Evolutionary conservation across 2,329 filamentous ascomycete genomes (phyloP).

Genomic region (Colletotrichum tofieldiae): DNA sequence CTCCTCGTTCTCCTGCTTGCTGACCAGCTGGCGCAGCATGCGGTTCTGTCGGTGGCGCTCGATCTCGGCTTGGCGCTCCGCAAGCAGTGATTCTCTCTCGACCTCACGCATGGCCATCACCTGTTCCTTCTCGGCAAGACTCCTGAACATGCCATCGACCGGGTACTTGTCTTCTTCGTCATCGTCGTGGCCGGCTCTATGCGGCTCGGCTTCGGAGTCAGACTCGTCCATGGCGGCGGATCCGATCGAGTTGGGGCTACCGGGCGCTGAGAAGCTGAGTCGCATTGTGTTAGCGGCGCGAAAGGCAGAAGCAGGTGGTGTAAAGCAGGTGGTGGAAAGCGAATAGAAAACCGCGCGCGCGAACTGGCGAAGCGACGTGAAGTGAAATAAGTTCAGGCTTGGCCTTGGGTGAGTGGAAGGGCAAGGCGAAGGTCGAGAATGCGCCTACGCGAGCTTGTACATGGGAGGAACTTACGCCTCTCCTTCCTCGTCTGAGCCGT

Average conservation of each 20-base stretch:
- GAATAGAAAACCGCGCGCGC: background rate
- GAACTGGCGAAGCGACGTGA: background rate
- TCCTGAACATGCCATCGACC: constrained; percentile 88
- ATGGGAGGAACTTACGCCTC: constrained; percentile 79
- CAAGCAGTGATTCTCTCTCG: constrained; percentile 90
- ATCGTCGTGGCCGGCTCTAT: constrained; percentile 59
- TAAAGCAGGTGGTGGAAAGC: background rate
- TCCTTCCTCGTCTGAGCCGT: constrained; percentile 83
- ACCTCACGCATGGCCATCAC: constrained; percentile 93
- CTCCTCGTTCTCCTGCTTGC: constrained; percentile 75
- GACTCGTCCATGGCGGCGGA: constrained; percentile 94
- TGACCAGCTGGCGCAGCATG: constrained; percentile 84
- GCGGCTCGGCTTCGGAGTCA: constrained; percentile 73
- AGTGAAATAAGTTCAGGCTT: background rate
- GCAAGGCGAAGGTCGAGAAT: background rate
- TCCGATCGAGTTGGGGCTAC: constrained; percentile 81
- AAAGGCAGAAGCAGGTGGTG: background rate
- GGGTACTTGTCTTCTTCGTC: constrained; percentile 81
- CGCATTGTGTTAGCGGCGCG: constrained; percentile 18
- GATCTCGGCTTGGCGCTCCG: constrained; percentile 87
- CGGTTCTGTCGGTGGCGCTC: constrained; percentile 87
- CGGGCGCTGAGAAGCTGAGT: constrained; percentile 77
- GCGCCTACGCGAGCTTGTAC: constrained; percentile 2
- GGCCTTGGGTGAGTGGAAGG: background rate
- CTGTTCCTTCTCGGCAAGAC: constrained; percentile 79